Percentiles rank a stretch among this genome's conserved stretches.
Conservation (phyloP, 2,329 filamentous ascomycete genomes). For the Aureobasidium melanogenum region DNA sequence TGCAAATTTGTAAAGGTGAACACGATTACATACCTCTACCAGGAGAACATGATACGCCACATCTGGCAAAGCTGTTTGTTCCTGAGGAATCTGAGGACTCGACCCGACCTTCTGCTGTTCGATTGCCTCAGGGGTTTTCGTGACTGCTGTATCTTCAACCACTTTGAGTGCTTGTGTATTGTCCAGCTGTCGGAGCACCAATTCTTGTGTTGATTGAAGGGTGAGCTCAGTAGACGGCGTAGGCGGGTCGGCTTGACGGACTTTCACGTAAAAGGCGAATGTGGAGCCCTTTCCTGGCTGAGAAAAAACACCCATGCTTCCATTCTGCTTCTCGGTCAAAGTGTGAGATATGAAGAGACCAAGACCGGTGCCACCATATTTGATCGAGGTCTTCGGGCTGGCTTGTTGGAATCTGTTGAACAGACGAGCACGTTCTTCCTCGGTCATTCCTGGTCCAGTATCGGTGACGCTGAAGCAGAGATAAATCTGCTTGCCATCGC, state of each 20-base stretch:
- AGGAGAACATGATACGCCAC: slow-evolving; percentile 26
- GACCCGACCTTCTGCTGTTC: background rate
- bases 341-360: slow-evolving; percentile 61
- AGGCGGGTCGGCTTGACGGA: slow-evolving; percentile 37
- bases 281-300: slow-evolving; percentile 44
- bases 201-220: background rate
- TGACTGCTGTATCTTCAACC: background rate
- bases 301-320: slow-evolving; percentile 58
- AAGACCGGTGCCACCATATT: slow-evolving; percentile 61
- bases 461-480: slow-evolving; percentile 27
- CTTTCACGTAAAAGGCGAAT: slow-evolving; percentile 40
- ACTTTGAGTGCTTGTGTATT: background rate
- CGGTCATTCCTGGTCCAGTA: slow-evolving; percentile 28
- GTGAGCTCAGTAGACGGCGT: slow-evolving; percentile 33
- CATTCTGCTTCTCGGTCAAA: slow-evolving; percentile 59
- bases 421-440: slow-evolving; percentile 34
- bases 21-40: background rate
- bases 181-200: background rate
- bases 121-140: background rate
- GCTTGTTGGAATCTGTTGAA: slow-evolving; percentile 64
- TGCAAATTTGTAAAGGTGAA: background rate
- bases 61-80: background rate
- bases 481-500: slow-evolving; percentile 26
- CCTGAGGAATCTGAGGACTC: background rate
- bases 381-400: slow-evolving; percentile 53